Conservation (phyloP, 257 asterid genomes). For the Craterostigma plantagineum region DNA sequence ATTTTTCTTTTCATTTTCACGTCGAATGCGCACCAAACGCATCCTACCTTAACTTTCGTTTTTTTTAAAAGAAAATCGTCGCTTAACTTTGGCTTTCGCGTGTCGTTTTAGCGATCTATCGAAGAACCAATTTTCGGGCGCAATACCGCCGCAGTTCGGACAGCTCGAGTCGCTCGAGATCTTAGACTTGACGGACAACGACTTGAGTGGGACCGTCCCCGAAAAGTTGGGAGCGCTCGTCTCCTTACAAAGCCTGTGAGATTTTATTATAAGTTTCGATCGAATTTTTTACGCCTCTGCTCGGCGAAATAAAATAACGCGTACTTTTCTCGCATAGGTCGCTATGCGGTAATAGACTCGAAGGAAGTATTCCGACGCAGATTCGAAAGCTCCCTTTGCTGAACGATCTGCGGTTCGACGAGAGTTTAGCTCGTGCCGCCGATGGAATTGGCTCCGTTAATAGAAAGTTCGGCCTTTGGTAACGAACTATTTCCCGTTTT, state of each 20-base stretch:
- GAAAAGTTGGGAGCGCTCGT: constrained; percentile 48
- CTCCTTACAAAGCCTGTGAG: constrained; percentile 52
- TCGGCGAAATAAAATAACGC: background rate
- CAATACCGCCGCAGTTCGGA: constrained; percentile 62
- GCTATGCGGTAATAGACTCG: constrained; percentile 53
- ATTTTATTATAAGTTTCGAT: background rate
- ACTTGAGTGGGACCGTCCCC: constrained; percentile 58
- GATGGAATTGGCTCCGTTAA: constrained; percentile 33
- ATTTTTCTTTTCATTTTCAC: no score
- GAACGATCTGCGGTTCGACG: constrained; percentile 38
- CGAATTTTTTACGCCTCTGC: background rate
- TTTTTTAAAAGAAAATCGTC: constrained; percentile 1
- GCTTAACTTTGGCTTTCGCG: constrained; percentile 8
- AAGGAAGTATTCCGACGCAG: constrained; percentile 56
- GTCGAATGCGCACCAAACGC: no score
- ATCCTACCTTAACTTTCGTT: constrained; percentile 7
- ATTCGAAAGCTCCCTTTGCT: constrained; percentile 46
- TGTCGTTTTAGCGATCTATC: constrained; percentile 39
- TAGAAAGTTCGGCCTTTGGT: constrained; percentile 77
- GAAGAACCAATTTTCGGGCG: constrained; percentile 51
- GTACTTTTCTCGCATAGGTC: constrained; percentile 25
- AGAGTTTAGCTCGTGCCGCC: constrained; percentile 24
- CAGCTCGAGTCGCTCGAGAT: constrained; percentile 39
- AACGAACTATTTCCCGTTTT: constrained; percentile 1
- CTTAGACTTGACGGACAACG: constrained; percentile 63